These are phyloP conservation scores for Penicillium nucicola DNA, from an alignment of 495 filamentous ascomycete species.

Conservation along the genomic window DNA sequence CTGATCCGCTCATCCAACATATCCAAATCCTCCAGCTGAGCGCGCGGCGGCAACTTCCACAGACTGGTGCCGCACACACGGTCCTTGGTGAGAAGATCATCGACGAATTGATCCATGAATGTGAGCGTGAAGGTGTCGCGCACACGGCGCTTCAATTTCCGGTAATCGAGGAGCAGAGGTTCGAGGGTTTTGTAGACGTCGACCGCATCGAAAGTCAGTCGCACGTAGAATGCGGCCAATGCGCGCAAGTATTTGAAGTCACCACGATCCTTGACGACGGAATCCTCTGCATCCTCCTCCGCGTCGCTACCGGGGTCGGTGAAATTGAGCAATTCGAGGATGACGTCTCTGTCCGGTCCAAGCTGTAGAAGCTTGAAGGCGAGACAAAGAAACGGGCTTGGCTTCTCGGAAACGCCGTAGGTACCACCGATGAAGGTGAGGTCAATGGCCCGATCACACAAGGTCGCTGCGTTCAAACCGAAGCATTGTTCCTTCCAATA, in stretches of 20 bases:
- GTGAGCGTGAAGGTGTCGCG: slow-evolving; percentile 69
- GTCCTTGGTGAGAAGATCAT: slow-evolving; percentile 86
- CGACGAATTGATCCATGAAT: slow-evolving; percentile 89
- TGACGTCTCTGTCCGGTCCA: slow-evolving; percentile 69
- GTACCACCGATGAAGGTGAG: slow-evolving; percentile 82
- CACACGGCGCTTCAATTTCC: slow-evolving; percentile 76
- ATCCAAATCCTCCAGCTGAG: slow-evolving; percentile 85
- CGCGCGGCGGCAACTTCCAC: slow-evolving; percentile 83
- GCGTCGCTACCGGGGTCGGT: slow-evolving; percentile 38
- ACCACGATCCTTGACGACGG: slow-evolving; percentile 51
- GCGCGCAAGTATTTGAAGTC: slow-evolving; percentile 89
- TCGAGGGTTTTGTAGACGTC: slow-evolving; percentile 80
- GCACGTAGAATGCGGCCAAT: slow-evolving; percentile 85
- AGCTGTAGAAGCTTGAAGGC: slow-evolving; percentile 93
- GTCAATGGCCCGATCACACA: slow-evolving; percentile 86
- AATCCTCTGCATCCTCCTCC: slow-evolving; percentile 25
- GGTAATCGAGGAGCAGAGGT: slow-evolving; percentile 74
- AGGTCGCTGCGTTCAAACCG: slow-evolving; percentile 83
- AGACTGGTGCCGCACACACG: slow-evolving; percentile 87
- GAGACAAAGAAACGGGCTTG: slow-evolving; percentile 90
- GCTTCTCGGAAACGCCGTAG: slow-evolving; percentile 75
- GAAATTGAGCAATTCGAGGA: slow-evolving; percentile 76
- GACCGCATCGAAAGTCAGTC: slow-evolving; percentile 80
- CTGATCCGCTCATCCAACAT: slow-evolving; percentile 82
- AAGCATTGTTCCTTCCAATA: slow-evolving; percentile 99